A percentile compares a stretch with the other conserved stretches of the same genome.
phyloP scores from a whole-genome alignment of 73 alveolate species.

The Paramecium caudatum region DNA sequence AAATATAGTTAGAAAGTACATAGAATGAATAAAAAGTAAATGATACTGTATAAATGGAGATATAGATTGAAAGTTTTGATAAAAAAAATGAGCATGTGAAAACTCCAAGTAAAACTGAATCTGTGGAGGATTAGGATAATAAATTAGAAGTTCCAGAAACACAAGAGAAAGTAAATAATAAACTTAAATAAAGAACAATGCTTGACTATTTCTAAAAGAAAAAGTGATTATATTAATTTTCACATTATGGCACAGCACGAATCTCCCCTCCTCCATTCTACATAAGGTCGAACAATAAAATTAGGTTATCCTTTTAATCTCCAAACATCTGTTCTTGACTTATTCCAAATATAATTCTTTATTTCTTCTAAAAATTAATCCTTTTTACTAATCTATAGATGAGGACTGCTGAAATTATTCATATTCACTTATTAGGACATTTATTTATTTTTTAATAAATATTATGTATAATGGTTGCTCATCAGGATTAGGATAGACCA shows the following conservation, averaged over 20 bases:
- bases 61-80: neutral
- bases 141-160: conserved; percentile 32
- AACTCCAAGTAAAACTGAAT: conserved; percentile 68
- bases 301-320: conserved; percentile 60
- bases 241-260: conserved; percentile 22
- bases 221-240: conserved; percentile 20
- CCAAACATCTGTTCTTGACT: conserved; percentile 54
- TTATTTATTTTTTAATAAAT: neutral
- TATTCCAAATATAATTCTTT: neutral
- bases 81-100: conserved; percentile 47
- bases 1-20: neutral
- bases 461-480: too few species aligned
- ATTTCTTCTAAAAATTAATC: conserved; percentile 61
- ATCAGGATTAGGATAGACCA: too few species aligned
- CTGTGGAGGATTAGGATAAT: conserved; percentile 42
- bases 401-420: conserved; percentile 46
- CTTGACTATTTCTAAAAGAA: neutral
- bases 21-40: neutral
- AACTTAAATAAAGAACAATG: neutral
- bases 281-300: conserved; percentile 40
- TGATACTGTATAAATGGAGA: neutral
- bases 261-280: conserved; percentile 66
- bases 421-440: conserved; percentile 9
- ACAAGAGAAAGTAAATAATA: neutral
- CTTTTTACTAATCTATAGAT: conserved; percentile 20